These are phyloP conservation scores for Boletus calvinii DNA, from an alignment of 1,284 basidiomycete species.

Conservation along the genomic window DNA sequence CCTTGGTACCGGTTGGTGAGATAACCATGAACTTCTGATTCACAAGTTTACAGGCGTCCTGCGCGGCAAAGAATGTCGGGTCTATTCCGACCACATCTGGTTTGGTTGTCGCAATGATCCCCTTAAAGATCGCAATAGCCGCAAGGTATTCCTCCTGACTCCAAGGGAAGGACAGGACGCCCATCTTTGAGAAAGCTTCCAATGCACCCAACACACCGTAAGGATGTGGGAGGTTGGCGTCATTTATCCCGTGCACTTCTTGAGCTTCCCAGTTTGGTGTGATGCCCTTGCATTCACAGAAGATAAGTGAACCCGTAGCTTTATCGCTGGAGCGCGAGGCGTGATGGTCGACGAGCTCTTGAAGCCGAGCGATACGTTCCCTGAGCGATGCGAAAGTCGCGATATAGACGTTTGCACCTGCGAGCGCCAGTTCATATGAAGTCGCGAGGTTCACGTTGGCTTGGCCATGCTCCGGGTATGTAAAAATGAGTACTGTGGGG, in stretches of 20 bases:
- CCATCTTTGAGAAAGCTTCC: not conserved
- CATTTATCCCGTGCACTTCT: not conserved
- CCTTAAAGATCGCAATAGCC: not conserved
- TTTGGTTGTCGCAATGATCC: conserved; percentile 8
- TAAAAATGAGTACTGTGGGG: conserved; percentile 7
- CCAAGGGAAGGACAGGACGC: not conserved
- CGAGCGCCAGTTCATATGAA: conserved; percentile 12
- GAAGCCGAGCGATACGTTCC: conserved; percentile 7
- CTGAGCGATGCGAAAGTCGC: conserved; percentile 8
- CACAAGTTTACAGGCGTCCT: conserved; percentile 9
- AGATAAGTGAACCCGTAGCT: not conserved
- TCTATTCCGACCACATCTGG: conserved; percentile 4
- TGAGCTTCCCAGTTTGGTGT: not conserved
- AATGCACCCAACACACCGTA: conserved; percentile 6
- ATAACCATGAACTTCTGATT: conserved; percentile 9
- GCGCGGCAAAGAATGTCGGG: not conserved
- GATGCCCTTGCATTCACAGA: conserved; percentile 7
- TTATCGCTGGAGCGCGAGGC: not conserved
- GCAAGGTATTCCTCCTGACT: conserved; percentile 5
- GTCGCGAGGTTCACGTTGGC: conserved; percentile 16
- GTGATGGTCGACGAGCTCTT: conserved; percentile 7
- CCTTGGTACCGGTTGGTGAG: conserved; percentile 5
- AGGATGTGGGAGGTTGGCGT: not conserved
- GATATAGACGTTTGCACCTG: conserved; percentile 6
- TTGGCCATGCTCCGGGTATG: conserved; percentile 14